Evolutionary conservation across 2,329 filamentous ascomycete species (phyloP).

Genomic region (Botryotinia narcissicola): DNA sequence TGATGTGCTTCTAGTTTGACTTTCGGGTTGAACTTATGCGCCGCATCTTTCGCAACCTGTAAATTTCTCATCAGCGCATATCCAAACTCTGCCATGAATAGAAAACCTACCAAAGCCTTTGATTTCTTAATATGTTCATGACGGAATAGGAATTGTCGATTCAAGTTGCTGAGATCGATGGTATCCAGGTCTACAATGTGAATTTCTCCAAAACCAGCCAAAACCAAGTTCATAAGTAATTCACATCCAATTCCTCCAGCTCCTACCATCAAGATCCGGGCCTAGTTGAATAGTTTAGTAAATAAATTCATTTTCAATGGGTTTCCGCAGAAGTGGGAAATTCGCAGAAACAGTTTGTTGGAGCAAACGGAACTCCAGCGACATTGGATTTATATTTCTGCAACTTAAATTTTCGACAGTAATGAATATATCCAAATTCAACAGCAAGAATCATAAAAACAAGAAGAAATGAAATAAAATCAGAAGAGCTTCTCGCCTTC

Average conservation of each 20-base stretch:
- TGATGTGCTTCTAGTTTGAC: conserved; percentile 86
- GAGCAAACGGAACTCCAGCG: not conserved
- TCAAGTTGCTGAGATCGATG: conserved; percentile 95
- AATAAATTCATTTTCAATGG: conserved; percentile 8
- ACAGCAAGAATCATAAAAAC: not conserved
- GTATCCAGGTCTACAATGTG: conserved; percentile 97
- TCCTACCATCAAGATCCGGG: conserved; percentile 88
- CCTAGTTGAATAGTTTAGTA: conserved; percentile 52
- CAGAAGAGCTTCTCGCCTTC: not conserved
- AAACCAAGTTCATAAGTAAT: conserved; percentile 91
- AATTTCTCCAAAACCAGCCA: conserved; percentile 87
- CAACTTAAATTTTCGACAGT: not conserved
- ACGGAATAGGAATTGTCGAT: conserved; percentile 94
- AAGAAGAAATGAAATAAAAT: not conserved
- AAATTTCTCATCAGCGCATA: conserved; percentile 21
- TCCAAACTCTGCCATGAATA: not conserved
- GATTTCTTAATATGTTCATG: conserved; percentile 98
- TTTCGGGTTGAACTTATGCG: conserved; percentile 83
- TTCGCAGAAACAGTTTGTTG: conserved; percentile 15
- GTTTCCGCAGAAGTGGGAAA: not conserved
- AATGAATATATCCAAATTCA: too few species aligned
- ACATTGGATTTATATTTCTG: not conserved
- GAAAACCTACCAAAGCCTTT: conserved; percentile 73
- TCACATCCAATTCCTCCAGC: conserved; percentile 98
- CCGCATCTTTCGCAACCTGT: conserved; percentile 88